phyloP scores from a whole-genome alignment of 768 basidiomycete genomes.

The Termitomyces sp. region DNA sequence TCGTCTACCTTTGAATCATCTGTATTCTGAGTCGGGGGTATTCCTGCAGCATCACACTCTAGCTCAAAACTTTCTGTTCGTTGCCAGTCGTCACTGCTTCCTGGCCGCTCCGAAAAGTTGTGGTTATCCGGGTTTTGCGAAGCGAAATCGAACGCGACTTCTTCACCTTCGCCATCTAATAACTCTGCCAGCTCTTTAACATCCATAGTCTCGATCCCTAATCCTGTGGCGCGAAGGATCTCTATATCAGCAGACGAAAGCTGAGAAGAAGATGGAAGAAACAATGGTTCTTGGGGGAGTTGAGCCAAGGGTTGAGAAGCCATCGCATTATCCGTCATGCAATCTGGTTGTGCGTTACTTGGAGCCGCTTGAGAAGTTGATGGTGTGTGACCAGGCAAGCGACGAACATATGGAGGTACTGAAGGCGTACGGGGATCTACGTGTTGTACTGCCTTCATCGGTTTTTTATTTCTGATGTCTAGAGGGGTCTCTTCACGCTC shows the following conservation, averaged over 20 bases:
- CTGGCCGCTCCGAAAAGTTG: slow-evolving; percentile 2
- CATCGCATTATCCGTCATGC: not conserved
- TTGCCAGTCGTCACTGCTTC: slow-evolving; percentile 17
- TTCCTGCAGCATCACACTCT: slow-evolving; percentile 27
- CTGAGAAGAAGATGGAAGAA: slow-evolving; percentile 48
- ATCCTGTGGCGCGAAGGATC: slow-evolving; percentile 51
- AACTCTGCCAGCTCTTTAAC: slow-evolving; percentile 54
- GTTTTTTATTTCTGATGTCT: slow-evolving; percentile 44
- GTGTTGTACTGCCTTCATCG: slow-evolving; percentile 46
- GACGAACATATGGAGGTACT: slow-evolving; percentile 3
- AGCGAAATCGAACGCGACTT: slow-evolving; percentile 36
- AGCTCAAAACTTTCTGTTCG: slow-evolving; percentile 27
- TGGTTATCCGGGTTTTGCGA: slow-evolving; percentile 19
- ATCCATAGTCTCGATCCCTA: slow-evolving; percentile 66
- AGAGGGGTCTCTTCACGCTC: slow-evolving; percentile 34
- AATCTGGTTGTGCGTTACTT: not conserved
- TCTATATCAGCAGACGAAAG: slow-evolving; percentile 51
- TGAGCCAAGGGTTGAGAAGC: slow-evolving; percentile 13
- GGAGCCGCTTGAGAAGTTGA: not conserved
- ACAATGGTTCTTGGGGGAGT: slow-evolving; percentile 31
- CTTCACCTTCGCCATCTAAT: slow-evolving; percentile 56
- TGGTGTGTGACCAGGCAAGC: not conserved
- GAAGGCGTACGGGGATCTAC: slow-evolving; percentile 13
- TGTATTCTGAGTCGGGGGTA: slow-evolving; percentile 35
- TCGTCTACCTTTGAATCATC: slow-evolving; percentile 27